These are phyloP conservation scores for Fraxinus baroniana DNA, from an alignment of 305 asterid genomes.

Conservation along the genomic window DNA sequence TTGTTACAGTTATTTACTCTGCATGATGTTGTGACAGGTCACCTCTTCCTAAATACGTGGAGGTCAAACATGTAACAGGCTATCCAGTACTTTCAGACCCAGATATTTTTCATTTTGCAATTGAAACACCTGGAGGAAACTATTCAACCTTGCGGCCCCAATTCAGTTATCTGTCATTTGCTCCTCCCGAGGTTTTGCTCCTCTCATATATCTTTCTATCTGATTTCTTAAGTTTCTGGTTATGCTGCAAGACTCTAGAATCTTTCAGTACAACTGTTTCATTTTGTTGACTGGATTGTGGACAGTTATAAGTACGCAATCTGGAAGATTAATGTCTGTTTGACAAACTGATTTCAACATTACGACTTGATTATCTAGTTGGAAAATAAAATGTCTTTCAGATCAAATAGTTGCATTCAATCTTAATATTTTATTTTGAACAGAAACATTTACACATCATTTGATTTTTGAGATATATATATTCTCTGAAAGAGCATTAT, in stretches of 20 bases:
- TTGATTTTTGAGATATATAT: not conserved
- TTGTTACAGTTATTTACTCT: not conserved
- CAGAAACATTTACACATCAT: not conserved
- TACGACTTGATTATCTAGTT: not conserved
- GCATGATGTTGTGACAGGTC: slow-evolving; percentile 48
- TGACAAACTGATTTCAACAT: not conserved
- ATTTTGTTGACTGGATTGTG: not conserved
- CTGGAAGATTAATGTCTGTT: not conserved
- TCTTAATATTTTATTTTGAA: not conserved
- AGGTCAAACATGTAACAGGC: slow-evolving; percentile 59
- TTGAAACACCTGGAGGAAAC: slow-evolving; percentile 60
- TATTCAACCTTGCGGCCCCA: slow-evolving; percentile 35
- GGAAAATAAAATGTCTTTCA: not conserved
- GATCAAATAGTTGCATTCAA: not conserved
- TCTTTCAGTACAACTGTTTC: not conserved
- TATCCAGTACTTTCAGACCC: slow-evolving; percentile 75
- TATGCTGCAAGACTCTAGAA: not conserved
- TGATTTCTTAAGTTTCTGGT: not conserved
- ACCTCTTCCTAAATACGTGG: slow-evolving; percentile 61
- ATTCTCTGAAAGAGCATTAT: not conserved
- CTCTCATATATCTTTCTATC: slow-evolving; percentile 10
- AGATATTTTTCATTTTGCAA: slow-evolving; percentile 35
- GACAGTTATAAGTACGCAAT: not conserved
- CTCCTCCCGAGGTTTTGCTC: slow-evolving; percentile 85
- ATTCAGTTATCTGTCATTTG: slow-evolving; percentile 70